A percentile compares a stretch with the other conserved stretches of the same genome.
These are phyloP conservation scores for Crithidia thermophila DNA, from an alignment of 208 protist genomes.

Conservation along the genomic window DNA sequence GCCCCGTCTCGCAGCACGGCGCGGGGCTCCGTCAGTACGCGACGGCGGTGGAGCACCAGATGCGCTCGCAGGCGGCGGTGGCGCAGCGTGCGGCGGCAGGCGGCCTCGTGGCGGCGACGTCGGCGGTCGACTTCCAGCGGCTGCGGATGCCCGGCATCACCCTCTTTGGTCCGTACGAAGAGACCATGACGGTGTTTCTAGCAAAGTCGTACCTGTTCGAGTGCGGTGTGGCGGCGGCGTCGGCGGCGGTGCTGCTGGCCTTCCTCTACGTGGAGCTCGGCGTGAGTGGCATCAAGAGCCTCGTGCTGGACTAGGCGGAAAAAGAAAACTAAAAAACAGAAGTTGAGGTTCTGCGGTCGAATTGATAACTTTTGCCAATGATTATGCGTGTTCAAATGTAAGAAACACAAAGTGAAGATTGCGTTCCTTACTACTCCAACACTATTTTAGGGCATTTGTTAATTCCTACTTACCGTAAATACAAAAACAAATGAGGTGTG, in stretches of 20 bases:
- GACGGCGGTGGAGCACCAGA: slow-evolving; percentile 49
- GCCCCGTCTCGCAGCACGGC: slow-evolving; percentile 41
- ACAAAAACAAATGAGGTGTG: too few species aligned
- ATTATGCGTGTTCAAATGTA: too few species aligned
- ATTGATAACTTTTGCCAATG: too few species aligned
- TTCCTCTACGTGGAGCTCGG: slow-evolving; percentile 67
- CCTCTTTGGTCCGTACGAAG: slow-evolving; percentile 67
- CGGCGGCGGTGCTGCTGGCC: slow-evolving; percentile 30
- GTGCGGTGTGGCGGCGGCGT: slow-evolving; percentile 21
- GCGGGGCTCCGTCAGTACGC: slow-evolving; percentile 43
- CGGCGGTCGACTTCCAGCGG: slow-evolving; percentile 27
- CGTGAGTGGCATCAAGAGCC: slow-evolving; percentile 22
- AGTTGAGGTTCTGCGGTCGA: too few species aligned
- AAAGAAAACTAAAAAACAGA: too few species aligned
- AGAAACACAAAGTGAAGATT: too few species aligned
- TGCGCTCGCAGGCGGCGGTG: slow-evolving; percentile 38
- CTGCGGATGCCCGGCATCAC: slow-evolving; percentile 39
- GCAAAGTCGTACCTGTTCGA: slow-evolving; percentile 48
- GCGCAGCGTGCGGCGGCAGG: slow-evolving; percentile 9
- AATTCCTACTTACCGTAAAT: too few species aligned
- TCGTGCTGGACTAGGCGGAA: slow-evolving; percentile 23
- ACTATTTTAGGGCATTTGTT: too few species aligned
- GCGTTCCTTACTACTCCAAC: too few species aligned
- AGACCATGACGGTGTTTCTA: slow-evolving; percentile 56
- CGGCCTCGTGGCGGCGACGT: slow-evolving; percentile 19